Evolutionary conservation across 768 basidiomycete species (phyloP).

Genomic region (Tricholoma bakamatsutake): DNA sequence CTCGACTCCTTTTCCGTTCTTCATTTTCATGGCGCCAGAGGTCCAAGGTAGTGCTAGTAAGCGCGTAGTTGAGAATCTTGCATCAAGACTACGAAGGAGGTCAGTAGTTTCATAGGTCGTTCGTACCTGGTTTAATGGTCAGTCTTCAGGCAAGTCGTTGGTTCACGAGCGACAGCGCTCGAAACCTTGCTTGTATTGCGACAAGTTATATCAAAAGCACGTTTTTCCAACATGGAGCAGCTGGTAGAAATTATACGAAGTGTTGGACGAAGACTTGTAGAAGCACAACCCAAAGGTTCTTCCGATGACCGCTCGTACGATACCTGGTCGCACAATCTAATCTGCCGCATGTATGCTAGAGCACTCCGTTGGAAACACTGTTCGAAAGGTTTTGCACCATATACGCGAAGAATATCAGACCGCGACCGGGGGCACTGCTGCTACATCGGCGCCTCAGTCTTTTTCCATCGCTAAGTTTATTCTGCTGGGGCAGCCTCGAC

Average conservation of each 20-base stretch:
- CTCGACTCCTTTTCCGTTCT: background rate
- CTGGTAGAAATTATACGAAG: conserved; percentile 71
- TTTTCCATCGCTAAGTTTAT: conserved; percentile 83
- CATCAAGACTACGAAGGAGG: conserved; percentile 67
- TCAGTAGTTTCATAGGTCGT: conserved; percentile 30
- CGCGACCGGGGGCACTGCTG: conserved; percentile 47
- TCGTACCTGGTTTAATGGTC: background rate
- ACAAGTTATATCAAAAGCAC: conserved; percentile 83
- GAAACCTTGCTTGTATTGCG: conserved; percentile 87
- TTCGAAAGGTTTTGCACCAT: conserved; percentile 87
- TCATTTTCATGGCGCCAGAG: conserved; percentile 37
- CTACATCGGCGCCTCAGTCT: conserved; percentile 30
- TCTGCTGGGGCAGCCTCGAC: conserved; percentile 69
- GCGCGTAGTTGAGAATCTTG: conserved; percentile 62
- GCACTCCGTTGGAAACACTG: conserved; percentile 91
- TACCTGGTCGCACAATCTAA: conserved; percentile 3
- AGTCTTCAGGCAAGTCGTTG: conserved; percentile 75
- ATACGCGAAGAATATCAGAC: conserved; percentile 94
- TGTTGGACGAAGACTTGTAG: conserved; percentile 76
- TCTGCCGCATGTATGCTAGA: conserved; percentile 42
- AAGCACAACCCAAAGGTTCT: conserved; percentile 93
- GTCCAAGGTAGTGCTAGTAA: conserved; percentile 33
- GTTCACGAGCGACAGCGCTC: conserved; percentile 82
- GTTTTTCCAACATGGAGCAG: conserved; percentile 83
- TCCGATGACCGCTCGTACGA: conserved; percentile 2